Conservation (phyloP, 495 filamentous ascomycete genomes). For the Trichoderma gamsii region DNA sequence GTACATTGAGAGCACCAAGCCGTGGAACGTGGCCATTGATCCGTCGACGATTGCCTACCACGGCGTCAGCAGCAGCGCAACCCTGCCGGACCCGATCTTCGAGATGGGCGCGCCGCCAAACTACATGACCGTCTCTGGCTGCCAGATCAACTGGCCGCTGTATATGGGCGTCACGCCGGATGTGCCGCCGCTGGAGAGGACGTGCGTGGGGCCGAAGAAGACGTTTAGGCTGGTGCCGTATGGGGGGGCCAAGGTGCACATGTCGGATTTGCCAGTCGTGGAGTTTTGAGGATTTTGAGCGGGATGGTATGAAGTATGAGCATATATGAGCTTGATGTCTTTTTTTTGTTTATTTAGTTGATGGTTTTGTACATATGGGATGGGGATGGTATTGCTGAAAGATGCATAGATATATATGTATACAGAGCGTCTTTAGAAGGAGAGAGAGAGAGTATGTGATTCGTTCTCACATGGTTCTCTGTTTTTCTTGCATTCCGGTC, state of each 20-base stretch:
- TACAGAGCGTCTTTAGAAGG: too few relatives aligned
- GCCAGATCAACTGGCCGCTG: constrained; percentile 50
- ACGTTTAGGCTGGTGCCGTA: constrained; percentile 48
- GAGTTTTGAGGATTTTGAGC: not conserved
- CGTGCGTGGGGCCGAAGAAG: constrained; percentile 24
- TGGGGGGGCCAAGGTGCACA: constrained; percentile 53
- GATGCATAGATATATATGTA: too few relatives aligned
- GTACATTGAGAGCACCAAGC: constrained; percentile 30
- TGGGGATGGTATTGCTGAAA: not conserved
- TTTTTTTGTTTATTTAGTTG: not conserved
- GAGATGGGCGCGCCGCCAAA: constrained; percentile 42
- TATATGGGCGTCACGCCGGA: constrained; percentile 40
- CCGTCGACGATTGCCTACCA: constrained; percentile 25
- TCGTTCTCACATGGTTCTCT: too few relatives aligned
- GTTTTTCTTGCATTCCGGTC: too few relatives aligned
- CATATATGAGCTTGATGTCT: not conserved
- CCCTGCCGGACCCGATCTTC: constrained; percentile 44
- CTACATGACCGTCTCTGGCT: constrained; percentile 45
- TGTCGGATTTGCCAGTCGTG: constrained; percentile 48
- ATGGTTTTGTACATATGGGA: not conserved
- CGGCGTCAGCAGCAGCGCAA: constrained; percentile 15
- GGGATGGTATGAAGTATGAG: not conserved
- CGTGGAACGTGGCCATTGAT: constrained; percentile 49
- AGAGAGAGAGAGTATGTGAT: too few relatives aligned
- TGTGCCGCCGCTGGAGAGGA: constrained; percentile 29